Conservation (phyloP, 2,329 filamentous ascomycete species). For the Fusarium brevicatenulatum region DNA sequence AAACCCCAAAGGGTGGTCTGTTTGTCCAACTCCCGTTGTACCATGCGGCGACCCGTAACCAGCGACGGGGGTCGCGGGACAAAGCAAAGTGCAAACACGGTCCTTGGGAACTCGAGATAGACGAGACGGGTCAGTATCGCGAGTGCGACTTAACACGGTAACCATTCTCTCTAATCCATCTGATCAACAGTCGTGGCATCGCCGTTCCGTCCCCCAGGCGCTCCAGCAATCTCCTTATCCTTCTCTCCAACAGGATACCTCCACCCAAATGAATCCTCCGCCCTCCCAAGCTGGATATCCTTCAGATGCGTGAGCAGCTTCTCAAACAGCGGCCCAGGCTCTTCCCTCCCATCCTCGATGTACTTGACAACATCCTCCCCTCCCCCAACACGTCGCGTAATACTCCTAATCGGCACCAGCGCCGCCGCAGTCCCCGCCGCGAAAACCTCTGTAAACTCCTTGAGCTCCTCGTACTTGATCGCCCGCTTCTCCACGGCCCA, state of each 20-base stretch:
- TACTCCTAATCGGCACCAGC: conserved; percentile 90
- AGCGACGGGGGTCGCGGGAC: conserved; percentile 33
- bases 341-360: conserved; percentile 65
- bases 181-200: conserved; percentile 47
- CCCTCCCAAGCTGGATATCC: conserved; percentile 85
- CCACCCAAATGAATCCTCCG: conserved; percentile 83
- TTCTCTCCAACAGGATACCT: conserved; percentile 58
- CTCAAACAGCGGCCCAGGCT: conserved; percentile 77
- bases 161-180: conserved; percentile 43
- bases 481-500: conserved; percentile 84
- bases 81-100: conserved; percentile 32
- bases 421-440: conserved; percentile 93
- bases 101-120: conserved; percentile 32
- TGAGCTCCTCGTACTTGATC: conserved; percentile 70
- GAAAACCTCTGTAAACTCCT: conserved; percentile 76
- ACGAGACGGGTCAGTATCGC: conserved; percentile 37
- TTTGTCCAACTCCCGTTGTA: conserved; percentile 31
- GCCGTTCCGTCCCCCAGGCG: conserved; percentile 26
- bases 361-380: conserved; percentile 64
- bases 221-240: conserved; percentile 55
- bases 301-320: conserved; percentile 81
- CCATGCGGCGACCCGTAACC: conserved; percentile 34
- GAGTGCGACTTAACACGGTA: conserved; percentile 27
- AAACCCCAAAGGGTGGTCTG: conserved; percentile 30
- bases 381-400: conserved; percentile 70